Evolutionary conservation across 192 early-diverging fungal genomes (phyloP).

Genomic region (Glomus cerebriforme): DNA sequence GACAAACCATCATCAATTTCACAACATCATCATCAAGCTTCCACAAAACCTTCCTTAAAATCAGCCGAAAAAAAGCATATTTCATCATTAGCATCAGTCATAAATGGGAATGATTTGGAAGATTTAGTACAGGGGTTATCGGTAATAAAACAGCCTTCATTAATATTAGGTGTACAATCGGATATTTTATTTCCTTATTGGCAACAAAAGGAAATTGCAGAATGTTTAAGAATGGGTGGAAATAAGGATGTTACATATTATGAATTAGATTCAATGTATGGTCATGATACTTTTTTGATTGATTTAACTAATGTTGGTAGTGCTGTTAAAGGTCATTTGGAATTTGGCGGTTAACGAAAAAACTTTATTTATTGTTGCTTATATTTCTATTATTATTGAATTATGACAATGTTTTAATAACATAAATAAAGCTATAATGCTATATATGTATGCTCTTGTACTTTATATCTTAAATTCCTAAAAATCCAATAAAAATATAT

Average conservation of each 20-base stretch:
- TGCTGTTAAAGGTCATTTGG: conserved; percentile 90
- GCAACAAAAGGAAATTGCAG: conserved; percentile 97
- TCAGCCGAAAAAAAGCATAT: neutral
- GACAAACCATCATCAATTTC: conserved; percentile 10
- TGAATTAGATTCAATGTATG: conserved; percentile 95
- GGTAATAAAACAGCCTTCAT: conserved; percentile 72
- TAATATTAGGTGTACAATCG: conserved; percentile 92
- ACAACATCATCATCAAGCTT: conserved; percentile 16
- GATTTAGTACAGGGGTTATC: conserved; percentile 76
- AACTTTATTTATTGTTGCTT: too few species aligned
- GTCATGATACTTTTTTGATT: conserved; percentile 96
- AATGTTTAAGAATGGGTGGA: conserved; percentile 78
- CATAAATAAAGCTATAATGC: too few species aligned
- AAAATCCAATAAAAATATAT: neutral
- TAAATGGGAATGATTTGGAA: conserved; percentile 31
- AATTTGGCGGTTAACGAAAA: conserved; percentile 46
- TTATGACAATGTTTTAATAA: neutral
- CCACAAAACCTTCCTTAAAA: neutral
- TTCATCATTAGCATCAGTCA: conserved; percentile 22
- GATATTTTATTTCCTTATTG: conserved; percentile 94
- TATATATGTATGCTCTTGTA: too few species aligned
- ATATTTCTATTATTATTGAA: neutral
- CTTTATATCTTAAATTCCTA: too few species aligned
- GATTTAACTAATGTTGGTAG: conserved; percentile 88
- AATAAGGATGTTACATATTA: conserved; percentile 94